These are phyloP conservation scores for Oenanthe sinensis DNA, from an alignment of 129 eudicot species.

Conservation along the genomic window DNA sequence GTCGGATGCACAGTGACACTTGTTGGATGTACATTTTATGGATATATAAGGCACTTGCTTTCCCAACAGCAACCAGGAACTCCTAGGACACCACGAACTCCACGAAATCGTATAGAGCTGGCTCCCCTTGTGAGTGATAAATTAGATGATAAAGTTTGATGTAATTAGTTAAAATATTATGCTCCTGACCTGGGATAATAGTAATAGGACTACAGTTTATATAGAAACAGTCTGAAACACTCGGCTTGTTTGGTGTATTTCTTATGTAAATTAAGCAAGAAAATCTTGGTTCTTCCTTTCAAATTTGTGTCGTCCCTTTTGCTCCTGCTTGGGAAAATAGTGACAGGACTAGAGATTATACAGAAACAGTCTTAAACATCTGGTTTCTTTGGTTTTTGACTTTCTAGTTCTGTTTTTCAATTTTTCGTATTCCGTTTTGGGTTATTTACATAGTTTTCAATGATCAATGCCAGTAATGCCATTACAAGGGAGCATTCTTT, in stretches of 20 bases:
- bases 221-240: neutral
- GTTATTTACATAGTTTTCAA: neutral
- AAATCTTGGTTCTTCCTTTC: neutral
- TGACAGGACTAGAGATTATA: neutral
- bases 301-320: neutral
- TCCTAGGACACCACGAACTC: constrained; percentile 81
- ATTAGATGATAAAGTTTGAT: constrained; percentile 77
- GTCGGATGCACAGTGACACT: constrained; percentile 77
- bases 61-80: constrained; percentile 65
- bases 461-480: too few relatives aligned
- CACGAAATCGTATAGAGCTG: constrained; percentile 57
- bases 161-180: neutral
- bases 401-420: neutral
- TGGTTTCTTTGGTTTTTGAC: neutral
- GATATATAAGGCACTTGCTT: constrained; percentile 74
- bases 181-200: constrained; percentile 4
- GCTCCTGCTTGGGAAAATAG: neutral
- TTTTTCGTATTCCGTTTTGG: neutral
- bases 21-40: constrained; percentile 94
- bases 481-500: too few relatives aligned
- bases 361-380: neutral
- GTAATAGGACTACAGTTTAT: neutral
- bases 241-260: neutral
- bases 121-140: constrained; percentile 76
- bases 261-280: neutral